Base-by-base conservation (phyloP, 2,329 filamentous ascomycete species). In the Albophoma yamanashiensis region DNA sequence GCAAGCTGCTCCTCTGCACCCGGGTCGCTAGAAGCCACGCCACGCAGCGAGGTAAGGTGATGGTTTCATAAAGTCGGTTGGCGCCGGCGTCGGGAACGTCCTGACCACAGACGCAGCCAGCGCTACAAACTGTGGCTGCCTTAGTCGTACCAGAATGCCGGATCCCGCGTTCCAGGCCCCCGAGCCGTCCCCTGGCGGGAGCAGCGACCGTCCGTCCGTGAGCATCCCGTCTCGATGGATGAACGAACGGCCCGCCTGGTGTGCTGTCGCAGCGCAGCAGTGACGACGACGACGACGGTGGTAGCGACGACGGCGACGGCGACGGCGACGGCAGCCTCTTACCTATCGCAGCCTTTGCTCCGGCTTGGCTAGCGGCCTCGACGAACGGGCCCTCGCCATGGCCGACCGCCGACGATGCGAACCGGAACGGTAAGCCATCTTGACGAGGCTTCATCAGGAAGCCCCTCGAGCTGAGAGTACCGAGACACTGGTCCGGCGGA, bases 91-190 rank as follows among this genome's bases (percentile, higher is more conserved):
- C 58, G 50, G 47, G 47, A 31, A 31, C 52, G 34, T 39, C 42
- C 40, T 34, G 39, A 25, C 27, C 17, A 34, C 17, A 14, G 15
- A 6, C 55, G 36, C 39, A 22, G 55, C 39, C 55, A 8, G 38
- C 55, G n/a, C 55, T 57, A 34, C 56, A 57, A 50, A 42, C 40
- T 56, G 59, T 61, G 59, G 59, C 59, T 61, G 57, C 57, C 36
- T 58, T 61, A 61, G 59, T 58, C 59, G 59, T 56, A 61, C 59
- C 59, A 56, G 42, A 53, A 56, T 50, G 59, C 25, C 59, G 59
- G 59, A 61, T 58, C 59, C 59, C 59, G 47, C 36, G 50, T 50
- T 34, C 9, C 50, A 34, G 50, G 50, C 15, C 50, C 25, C 15
- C 47, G 47, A 20, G 47, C 47, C 47, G 47, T 52, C 47, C 47